Conservation (phyloP, 768 basidiomycete species). For the Symmetrospora coprosmae region DNA sequence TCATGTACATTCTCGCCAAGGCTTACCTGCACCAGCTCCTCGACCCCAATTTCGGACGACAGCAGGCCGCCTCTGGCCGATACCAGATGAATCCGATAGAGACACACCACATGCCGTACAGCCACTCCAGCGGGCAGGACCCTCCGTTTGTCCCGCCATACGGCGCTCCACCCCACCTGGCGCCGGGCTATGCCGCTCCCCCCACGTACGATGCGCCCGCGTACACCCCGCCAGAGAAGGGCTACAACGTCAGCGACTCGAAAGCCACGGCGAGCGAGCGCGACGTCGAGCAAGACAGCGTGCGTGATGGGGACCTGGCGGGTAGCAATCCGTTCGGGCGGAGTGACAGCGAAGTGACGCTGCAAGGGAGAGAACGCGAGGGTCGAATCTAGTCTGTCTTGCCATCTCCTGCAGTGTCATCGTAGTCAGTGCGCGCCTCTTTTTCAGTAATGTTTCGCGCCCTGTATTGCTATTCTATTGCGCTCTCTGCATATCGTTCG, state of each 20-base stretch:
- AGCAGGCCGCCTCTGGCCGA: background rate
- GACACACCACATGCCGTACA: no score
- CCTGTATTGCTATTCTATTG: no score
- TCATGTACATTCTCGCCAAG: background rate
- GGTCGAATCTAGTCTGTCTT: background rate
- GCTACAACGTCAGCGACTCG: background rate
- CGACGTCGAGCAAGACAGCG: background rate
- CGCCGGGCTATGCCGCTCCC: background rate
- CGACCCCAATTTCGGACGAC: background rate
- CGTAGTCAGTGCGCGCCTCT: no score
- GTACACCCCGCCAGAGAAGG: background rate
- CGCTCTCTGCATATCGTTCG: no score
- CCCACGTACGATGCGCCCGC: background rate
- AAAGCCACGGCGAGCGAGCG: conserved; percentile 2
- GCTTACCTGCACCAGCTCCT: background rate
- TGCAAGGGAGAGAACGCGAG: background rate
- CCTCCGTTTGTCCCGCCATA: background rate
- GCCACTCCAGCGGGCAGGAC: background rate
- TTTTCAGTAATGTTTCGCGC: no score
- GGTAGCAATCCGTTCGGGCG: background rate
- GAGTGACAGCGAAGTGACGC: conserved; percentile 5
- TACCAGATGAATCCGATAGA: background rate
- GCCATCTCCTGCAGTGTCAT: no score
- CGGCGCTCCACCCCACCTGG: background rate
- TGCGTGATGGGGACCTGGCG: conserved; percentile 15